Percentiles rank a stretch among this genome's conserved stretches.
These are phyloP conservation scores for Colletotrichum euphorbiae DNA, from an alignment of 2,329 filamentous ascomycete genomes.

Conservation along the genomic window DNA sequence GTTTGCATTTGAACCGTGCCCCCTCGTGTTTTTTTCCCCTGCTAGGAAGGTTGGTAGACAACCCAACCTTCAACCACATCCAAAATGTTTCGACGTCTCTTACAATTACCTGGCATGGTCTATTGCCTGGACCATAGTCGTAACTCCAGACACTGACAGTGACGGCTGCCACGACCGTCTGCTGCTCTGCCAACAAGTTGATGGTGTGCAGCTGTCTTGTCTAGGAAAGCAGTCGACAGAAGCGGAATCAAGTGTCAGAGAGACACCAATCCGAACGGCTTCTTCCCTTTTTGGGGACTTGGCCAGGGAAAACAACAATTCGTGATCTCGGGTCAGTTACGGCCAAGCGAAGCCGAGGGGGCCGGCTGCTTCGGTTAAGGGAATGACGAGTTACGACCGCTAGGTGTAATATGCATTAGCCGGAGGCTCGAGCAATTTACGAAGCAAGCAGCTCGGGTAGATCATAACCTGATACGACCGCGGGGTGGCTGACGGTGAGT, in stretches of 20 bases:
- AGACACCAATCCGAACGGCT: background rate
- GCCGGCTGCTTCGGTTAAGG: conserved; percentile 2
- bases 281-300: conserved; percentile 11
- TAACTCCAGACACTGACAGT: conserved; percentile 13
- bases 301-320: background rate
- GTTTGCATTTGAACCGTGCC: conserved; percentile 27
- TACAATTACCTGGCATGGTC: conserved; percentile 8
- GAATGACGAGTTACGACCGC: background rate
- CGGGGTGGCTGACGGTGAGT: background rate
- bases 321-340: background rate
- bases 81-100: conserved; percentile 32
- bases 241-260: conserved; percentile 25
- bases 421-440: conserved; percentile 19
- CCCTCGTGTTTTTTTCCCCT: conserved; percentile 9
- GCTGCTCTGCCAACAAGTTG: conserved; percentile 14
- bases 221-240: conserved; percentile 21
- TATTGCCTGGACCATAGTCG: conserved; percentile 6
- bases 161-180: conserved; percentile 29
- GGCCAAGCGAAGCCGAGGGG: conserved; percentile 7
- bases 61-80: conserved; percentile 1
- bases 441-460: conserved; percentile 3
- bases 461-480: conserved; percentile 25
- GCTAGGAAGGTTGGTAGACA: conserved; percentile 16
- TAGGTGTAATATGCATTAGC: background rate
- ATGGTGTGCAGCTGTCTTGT: conserved; percentile 33